Evolutionary conservation across 192 early-diverging fungal genomes (phyloP).

Genomic region (Linderina pennispora): DNA sequence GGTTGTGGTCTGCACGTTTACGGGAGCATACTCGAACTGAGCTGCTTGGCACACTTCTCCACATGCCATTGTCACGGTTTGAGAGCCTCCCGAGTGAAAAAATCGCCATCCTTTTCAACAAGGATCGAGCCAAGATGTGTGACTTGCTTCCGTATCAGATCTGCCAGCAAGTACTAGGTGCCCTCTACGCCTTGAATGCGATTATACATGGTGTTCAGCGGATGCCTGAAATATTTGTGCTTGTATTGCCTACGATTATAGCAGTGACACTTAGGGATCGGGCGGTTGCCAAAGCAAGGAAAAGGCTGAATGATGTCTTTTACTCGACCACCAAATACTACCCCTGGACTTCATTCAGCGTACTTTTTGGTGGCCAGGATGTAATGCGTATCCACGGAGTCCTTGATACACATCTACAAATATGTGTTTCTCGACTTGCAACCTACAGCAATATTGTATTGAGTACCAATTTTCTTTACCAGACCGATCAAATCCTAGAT

Average conservation of each 20-base stretch:
- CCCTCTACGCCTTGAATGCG: too few relatives aligned
- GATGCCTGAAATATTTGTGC: too few relatives aligned
- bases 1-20: slow-evolving; percentile 3
- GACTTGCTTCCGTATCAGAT: slow-evolving; percentile 1
- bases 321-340: too few relatives aligned
- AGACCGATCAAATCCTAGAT: background rate
- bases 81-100: slow-evolving; percentile 13
- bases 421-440: background rate
- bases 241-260: too few relatives aligned
- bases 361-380: background rate
- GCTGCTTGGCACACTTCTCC: slow-evolving; percentile 1
- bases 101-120: background rate
- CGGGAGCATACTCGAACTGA: background rate
- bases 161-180: too few relatives aligned
- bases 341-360: too few relatives aligned
- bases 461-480: background rate
- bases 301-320: background rate
- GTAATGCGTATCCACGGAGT: too few relatives aligned
- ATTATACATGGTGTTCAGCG: too few relatives aligned
- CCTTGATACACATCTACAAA: background rate
- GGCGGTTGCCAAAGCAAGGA: background rate
- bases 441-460: background rate
- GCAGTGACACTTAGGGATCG: too few relatives aligned
- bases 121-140: background rate
- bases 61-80: slow-evolving; percentile 3